Evolutionary conservation across 257 asterid genomes (phyloP).

Genomic region (Solanum pennellii): DNA sequence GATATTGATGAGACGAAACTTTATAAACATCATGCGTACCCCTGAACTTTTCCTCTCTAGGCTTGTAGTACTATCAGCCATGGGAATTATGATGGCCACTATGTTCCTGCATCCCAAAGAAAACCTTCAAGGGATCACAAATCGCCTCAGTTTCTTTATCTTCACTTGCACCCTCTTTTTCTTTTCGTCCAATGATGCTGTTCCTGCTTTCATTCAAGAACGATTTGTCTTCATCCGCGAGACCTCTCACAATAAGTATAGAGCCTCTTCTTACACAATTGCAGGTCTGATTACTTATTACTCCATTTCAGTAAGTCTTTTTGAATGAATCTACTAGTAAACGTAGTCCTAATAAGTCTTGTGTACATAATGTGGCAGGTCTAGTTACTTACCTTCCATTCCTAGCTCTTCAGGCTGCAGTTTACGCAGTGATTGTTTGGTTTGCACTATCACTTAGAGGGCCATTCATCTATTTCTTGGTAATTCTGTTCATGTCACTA

Average conservation of each 20-base stretch:
- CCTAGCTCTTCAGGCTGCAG: conserved; percentile 59
- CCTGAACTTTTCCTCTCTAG: conserved; percentile 85
- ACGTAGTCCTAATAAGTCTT: neutral
- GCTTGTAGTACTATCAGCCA: conserved; percentile 54
- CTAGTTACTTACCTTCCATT: conserved; percentile 73
- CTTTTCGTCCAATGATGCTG: conserved; percentile 87
- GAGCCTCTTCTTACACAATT: conserved; percentile 84
- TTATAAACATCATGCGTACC: conserved; percentile 65
- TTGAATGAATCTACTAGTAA: neutral
- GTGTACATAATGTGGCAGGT: conserved; percentile 31
- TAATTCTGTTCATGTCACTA: conserved; percentile 47
- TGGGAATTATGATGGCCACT: conserved; percentile 92
- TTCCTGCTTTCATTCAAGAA: conserved; percentile 87
- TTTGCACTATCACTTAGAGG: conserved; percentile 46
- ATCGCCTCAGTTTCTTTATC: conserved; percentile 68
- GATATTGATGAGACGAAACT: conserved; percentile 70
- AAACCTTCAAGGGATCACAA: conserved; percentile 50
- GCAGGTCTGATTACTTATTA: conserved; percentile 53
- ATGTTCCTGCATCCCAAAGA: conserved; percentile 55
- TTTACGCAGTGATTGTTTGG: conserved; percentile 68
- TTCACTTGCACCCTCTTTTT: conserved; percentile 74
- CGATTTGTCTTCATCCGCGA: conserved; percentile 72
- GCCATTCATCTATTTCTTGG: conserved; percentile 39
- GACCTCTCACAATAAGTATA: conserved; percentile 71
- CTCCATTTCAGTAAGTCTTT: neutral